Conservation (phyloP, 371 early-diverging fungal genomes). For the Saksenaea oblongispora region DNA sequence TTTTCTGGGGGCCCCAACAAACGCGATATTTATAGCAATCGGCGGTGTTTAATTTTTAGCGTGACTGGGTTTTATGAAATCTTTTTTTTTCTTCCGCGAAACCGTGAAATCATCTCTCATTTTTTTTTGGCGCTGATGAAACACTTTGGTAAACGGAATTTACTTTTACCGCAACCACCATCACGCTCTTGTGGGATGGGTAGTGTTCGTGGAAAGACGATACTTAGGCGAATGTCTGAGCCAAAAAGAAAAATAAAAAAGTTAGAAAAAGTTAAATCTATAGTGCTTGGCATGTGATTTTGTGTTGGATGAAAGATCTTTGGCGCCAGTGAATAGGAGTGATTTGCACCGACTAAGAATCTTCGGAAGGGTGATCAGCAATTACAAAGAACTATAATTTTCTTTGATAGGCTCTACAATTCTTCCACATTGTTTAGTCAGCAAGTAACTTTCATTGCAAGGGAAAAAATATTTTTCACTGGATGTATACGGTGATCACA, state of each 20-base stretch:
- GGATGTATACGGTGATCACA: no score
- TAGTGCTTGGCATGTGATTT: no score
- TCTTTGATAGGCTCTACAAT: no score
- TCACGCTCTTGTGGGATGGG: background rate
- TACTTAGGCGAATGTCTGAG: conserved; percentile 1
- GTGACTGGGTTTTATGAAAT: background rate
- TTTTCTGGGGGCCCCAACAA: background rate
- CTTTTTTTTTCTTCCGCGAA: background rate
- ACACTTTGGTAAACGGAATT: background rate
- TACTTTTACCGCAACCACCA: background rate
- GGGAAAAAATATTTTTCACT: no score
- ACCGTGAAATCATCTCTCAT: background rate
- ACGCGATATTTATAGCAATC: background rate
- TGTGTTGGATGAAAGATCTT: no score
- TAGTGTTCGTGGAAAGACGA: background rate
- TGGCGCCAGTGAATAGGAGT: no score
- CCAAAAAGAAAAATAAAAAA: background rate
- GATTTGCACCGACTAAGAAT: no score
- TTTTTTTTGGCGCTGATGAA: background rate
- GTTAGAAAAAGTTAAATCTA: background rate
- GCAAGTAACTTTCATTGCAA: no score
- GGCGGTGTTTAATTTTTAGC: background rate
- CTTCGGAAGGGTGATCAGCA: no score
- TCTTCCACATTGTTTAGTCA: no score
- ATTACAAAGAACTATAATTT: no score